Evolutionary conservation across 352 stramenopile species (phyloP).

Genomic region (Peronospora farinosa): DNA sequence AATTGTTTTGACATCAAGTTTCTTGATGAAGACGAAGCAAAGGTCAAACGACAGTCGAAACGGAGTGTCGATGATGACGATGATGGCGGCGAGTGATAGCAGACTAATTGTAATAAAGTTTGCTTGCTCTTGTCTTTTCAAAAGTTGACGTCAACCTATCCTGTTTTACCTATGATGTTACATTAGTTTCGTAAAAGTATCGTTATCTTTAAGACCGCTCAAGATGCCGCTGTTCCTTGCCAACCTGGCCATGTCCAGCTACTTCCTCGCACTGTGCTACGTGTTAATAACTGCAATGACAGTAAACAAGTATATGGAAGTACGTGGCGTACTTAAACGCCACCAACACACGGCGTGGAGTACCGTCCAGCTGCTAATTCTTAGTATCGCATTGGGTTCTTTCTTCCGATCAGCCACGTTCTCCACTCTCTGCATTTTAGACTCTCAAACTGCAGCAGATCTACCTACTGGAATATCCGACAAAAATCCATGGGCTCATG

Average conservation of each 20-base stretch:
- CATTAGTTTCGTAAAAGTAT: conserved; percentile 14
- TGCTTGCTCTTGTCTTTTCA: neutral
- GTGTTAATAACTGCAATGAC: conserved; percentile 76
- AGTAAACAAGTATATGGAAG: conserved; percentile 64
- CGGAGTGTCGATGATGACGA: neutral
- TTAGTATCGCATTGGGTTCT: conserved; percentile 77
- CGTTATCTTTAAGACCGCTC: conserved; percentile 6
- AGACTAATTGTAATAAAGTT: neutral
- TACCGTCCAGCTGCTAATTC: conserved; percentile 75
- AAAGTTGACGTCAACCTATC: neutral
- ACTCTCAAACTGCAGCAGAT: conserved; percentile 62
- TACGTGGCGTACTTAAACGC: conserved; percentile 60
- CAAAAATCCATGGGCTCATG: conserved; percentile 19
- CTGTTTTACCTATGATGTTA: neutral
- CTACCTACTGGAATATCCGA: conserved; percentile 26
- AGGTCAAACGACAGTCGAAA: conserved; percentile 33
- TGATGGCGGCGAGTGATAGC: conserved; percentile 5
- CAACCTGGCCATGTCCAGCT: conserved; percentile 83
- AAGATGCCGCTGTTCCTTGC: conserved; percentile 83
- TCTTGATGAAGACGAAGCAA: conserved; percentile 65
- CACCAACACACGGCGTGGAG: conserved; percentile 69
- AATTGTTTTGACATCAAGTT: conserved; percentile 84
- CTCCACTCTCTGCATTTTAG: conserved; percentile 83
- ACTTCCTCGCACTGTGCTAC: conserved; percentile 86
- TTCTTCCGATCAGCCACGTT: conserved; percentile 84